Evolutionary conservation across 2,329 filamentous ascomycete species (phyloP).

Genomic region (Diaporthe citriasiana): DNA sequence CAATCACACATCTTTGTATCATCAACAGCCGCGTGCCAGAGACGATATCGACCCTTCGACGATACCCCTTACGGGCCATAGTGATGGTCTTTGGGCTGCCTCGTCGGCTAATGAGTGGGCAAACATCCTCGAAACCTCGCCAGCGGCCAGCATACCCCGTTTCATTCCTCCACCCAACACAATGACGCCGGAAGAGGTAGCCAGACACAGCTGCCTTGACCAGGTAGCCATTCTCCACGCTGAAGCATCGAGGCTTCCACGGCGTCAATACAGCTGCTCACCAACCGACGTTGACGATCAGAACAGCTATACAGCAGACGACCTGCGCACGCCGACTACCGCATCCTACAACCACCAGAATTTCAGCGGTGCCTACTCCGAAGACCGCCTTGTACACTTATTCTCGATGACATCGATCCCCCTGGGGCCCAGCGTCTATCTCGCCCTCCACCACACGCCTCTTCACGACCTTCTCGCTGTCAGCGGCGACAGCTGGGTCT

Average conservation of each 20-base stretch:
- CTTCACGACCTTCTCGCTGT: conserved; percentile 70
- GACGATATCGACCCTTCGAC: conserved; percentile 56
- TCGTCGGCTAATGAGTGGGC: conserved; percentile 62
- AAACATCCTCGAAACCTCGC: conserved; percentile 48
- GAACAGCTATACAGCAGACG: conserved; percentile 34
- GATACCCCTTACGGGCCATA: conserved; percentile 63
- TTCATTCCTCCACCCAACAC: conserved; percentile 51
- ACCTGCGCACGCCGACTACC: conserved; percentile 44
- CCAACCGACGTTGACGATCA: conserved; percentile 19
- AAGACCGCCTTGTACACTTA: conserved; percentile 47
- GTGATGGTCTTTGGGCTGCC: conserved; percentile 65
- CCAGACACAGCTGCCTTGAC: conserved; percentile 55
- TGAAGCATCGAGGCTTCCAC: conserved; percentile 56
- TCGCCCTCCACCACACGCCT: conserved; percentile 71
- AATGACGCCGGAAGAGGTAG: conserved; percentile 55
- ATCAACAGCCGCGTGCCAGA: conserved; percentile 61
- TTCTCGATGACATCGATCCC: conserved; percentile 58
- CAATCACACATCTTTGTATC: conserved; percentile 67
- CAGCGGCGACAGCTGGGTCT: conserved; percentile 71
- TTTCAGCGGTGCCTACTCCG: conserved; percentile 47
- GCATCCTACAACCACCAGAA: conserved; percentile 35
- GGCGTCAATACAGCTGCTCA: conserved; percentile 44
- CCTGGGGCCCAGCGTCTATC: conserved; percentile 64
- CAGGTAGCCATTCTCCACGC: conserved; percentile 57
- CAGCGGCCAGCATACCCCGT: conserved; percentile 48